Conservation (phyloP, 106 monocot species). For the Posidonia australis region DNA sequence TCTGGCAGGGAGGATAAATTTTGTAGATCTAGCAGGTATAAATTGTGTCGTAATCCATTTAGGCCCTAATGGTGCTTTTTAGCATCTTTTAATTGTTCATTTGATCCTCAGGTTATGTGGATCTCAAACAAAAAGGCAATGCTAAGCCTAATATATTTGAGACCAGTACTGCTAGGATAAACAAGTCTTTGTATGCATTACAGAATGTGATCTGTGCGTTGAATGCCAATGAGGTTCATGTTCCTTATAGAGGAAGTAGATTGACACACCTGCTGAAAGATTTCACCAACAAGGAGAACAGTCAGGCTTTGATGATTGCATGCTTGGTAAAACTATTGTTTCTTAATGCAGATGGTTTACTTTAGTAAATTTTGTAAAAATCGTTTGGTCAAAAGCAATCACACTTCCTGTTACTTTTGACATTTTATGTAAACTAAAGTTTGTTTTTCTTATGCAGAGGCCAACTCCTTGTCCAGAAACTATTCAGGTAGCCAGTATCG, state of each 20-base stretch:
- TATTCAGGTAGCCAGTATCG: slow-evolving; percentile 34
- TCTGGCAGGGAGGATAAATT: slow-evolving; percentile 37
- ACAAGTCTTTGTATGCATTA: slow-evolving; percentile 47
- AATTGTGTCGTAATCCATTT: neutral
- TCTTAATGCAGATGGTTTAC: neutral
- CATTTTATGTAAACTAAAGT: too few species aligned
- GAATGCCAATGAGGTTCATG: slow-evolving; percentile 26
- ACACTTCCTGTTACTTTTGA: too few species aligned
- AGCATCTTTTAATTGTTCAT: neutral
- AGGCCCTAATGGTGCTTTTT: neutral
- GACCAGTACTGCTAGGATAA: slow-evolving; percentile 25
- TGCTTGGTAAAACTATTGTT: slow-evolving; percentile 36
- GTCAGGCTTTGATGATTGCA: slow-evolving; percentile 30
- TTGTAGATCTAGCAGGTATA: slow-evolving; percentile 48
- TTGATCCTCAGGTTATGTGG: slow-evolving; percentile 34
- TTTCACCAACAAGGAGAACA: slow-evolving; percentile 26
- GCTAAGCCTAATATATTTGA: slow-evolving; percentile 12
- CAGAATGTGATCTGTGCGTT: slow-evolving; percentile 48
- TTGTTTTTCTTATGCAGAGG: too few species aligned
- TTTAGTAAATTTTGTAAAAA: too few species aligned
- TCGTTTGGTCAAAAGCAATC: too few species aligned
- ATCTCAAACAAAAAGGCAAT: slow-evolving; percentile 23
- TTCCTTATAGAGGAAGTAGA: slow-evolving; percentile 49
- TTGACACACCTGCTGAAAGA: slow-evolving; percentile 50
- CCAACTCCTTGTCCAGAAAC: slow-evolving; percentile 5